These are phyloP conservation scores for Diplosphaera chodatii DNA, from an alignment of 139 green algal genomes.

Conservation along the genomic window DNA sequence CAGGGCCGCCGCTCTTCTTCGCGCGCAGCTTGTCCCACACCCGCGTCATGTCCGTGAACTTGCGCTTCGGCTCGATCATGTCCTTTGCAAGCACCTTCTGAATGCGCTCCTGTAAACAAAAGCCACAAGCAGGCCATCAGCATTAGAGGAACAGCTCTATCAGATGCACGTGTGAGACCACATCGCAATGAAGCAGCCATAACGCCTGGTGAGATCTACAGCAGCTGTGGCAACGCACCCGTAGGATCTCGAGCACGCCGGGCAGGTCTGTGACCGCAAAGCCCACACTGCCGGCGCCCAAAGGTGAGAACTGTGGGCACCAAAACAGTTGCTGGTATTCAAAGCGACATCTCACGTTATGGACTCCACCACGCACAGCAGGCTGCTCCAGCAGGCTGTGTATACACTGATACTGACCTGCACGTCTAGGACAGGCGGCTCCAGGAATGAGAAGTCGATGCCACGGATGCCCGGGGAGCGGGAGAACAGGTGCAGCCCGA, in stretches of 20 bases:
- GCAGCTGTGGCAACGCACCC: neutral
- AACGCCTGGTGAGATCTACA: no score
- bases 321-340: no score
- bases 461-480: constrained; percentile 15
- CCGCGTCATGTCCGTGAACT: constrained; percentile 13
- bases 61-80: constrained; percentile 21
- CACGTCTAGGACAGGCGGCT: constrained; percentile 10
- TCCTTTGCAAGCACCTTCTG: constrained; percentile 19
- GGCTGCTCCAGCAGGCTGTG: no score
- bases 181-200: no score
- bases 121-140: neutral
- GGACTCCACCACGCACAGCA: no score
- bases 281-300: constrained; percentile 2
- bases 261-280: constrained; percentile 17
- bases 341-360: no score
- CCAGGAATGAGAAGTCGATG: constrained; percentile 13
- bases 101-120: constrained; percentile 6
- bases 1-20: constrained; percentile 10
- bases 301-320: constrained; percentile 12
- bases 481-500: constrained; percentile 17
- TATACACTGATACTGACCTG: neutral
- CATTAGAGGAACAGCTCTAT: no score
- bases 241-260: constrained; percentile 10
- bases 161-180: no score
- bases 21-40: constrained; percentile 9